Percentiles rank a stretch among this genome's conserved stretches.
phyloP scores from a whole-genome alignment of 345 rosid species.

The Aegle marmelos region DNA sequence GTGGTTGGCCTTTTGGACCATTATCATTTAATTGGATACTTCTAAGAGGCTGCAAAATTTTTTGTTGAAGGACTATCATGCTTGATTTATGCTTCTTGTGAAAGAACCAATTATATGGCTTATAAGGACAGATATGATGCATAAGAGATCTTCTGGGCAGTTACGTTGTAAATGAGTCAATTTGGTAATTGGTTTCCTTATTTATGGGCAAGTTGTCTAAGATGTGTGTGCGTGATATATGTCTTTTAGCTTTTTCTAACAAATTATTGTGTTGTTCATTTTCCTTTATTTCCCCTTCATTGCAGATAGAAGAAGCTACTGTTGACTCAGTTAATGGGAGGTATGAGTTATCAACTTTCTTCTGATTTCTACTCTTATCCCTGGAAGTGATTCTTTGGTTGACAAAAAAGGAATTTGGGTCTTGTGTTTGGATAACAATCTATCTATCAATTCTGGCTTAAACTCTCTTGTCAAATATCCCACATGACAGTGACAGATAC shows the following conservation, averaged over 20 bases:
- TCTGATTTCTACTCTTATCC: background rate
- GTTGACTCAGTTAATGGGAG: slow-evolving; percentile 30
- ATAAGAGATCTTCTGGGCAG: slow-evolving; percentile 5
- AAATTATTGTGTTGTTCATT: background rate
- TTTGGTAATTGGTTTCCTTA: slow-evolving; percentile 2
- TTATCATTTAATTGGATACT: slow-evolving; percentile 6
- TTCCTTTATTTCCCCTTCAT: background rate
- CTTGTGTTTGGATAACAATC: background rate
- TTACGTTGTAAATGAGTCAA: slow-evolving; percentile 6
- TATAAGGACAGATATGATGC: slow-evolving; percentile 8
- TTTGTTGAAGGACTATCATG: slow-evolving; percentile 1
- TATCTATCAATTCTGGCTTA: background rate
- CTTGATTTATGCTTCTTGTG: slow-evolving; percentile 11
- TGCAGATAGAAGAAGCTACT: slow-evolving; percentile 35
- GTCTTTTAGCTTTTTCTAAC: background rate
- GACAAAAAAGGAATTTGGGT: background rate
- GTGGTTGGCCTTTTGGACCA: slow-evolving; percentile 4
- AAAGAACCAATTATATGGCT: slow-evolving; percentile 17
- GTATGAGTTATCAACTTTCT: slow-evolving; percentile 24
- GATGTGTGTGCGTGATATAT: background rate
- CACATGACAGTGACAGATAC: slow-evolving; percentile 1
- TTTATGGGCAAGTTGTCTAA: slow-evolving; percentile 6
- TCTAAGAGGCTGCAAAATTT: background rate
- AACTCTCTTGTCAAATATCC: background rate
- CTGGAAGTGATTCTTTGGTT: background rate